phyloP scores from a whole-genome alignment of 768 basidiomycete species.

The Cyclocybe aegerita region DNA sequence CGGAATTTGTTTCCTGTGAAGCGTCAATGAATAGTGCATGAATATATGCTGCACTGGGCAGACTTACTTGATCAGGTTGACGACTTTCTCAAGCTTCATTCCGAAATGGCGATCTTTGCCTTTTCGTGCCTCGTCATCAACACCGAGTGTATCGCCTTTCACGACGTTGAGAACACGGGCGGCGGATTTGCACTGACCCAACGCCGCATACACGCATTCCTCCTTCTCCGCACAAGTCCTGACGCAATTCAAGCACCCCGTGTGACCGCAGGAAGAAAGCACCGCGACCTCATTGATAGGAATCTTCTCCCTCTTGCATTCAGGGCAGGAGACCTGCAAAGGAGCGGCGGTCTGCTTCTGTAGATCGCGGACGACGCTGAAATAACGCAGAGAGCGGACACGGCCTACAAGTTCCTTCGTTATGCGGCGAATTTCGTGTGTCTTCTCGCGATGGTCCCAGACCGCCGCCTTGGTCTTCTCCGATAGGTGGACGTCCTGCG shows the following conservation, averaged over 20 bases:
- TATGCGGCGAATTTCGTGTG: conserved; percentile 80
- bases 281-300: conserved; percentile 75
- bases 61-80: conserved; percentile 72
- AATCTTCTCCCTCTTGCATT: conserved; percentile 54
- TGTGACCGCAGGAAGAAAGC: conserved; percentile 90
- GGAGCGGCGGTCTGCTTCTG: conserved; percentile 71
- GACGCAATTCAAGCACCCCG: conserved; percentile 79
- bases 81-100: conserved; percentile 76
- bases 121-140: conserved; percentile 75
- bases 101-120: conserved; percentile 78
- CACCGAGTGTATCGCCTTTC: conserved; percentile 72
- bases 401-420: conserved; percentile 90
- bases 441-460: conserved; percentile 85
- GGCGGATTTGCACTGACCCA: conserved; percentile 73
- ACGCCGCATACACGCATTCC: conserved; percentile 74
- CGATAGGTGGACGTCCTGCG: conserved; percentile 55
- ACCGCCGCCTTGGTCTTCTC: conserved; percentile 59
- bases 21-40: conserved; percentile 1
- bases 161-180: conserved; percentile 84
- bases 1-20: conserved; percentile 59
- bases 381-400: conserved; percentile 88
- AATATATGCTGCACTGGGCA: conserved; percentile 2
- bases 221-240: conserved; percentile 69
- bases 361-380: conserved; percentile 86
- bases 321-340: conserved; percentile 59